A percentile compares a stretch with the other conserved stretches of the same genome.
These are phyloP conservation scores for Aspergillus sparsus DNA, from an alignment of 495 filamentous ascomycete genomes.

Conservation along the genomic window DNA sequence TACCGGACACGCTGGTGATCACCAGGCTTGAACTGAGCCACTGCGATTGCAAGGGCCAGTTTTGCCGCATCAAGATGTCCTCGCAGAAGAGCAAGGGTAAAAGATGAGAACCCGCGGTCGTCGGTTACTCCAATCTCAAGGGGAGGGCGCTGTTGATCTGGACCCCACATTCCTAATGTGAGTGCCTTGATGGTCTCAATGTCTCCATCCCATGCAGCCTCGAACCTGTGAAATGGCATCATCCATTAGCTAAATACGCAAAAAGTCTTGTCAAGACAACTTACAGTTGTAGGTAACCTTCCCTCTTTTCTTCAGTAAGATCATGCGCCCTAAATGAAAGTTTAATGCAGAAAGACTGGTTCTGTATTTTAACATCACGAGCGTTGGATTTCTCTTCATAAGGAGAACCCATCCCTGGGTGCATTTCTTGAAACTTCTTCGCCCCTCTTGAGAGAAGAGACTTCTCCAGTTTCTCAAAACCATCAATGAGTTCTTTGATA, in stretches of 20 bases:
- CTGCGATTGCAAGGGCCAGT: slow-evolving; percentile 63
- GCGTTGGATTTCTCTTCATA: slow-evolving; percentile 2
- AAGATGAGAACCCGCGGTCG: slow-evolving; percentile 47
- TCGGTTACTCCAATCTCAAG: slow-evolving; percentile 63
- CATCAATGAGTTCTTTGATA: slow-evolving; percentile 46
- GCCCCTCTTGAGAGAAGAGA: slow-evolving; percentile 56
- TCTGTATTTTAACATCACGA: slow-evolving; percentile 3
- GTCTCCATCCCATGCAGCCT: slow-evolving; percentile 71
- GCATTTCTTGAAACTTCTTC: slow-evolving; percentile 64
- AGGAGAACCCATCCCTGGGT: slow-evolving; percentile 49
- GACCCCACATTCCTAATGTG: slow-evolving; percentile 49
- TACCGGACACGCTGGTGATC: slow-evolving; percentile 47
- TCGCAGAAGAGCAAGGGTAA: slow-evolving; percentile 63
- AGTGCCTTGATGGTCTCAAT: slow-evolving; percentile 51
- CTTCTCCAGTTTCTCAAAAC: slow-evolving; percentile 55
- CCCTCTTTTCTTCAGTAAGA: slow-evolving; percentile 50
- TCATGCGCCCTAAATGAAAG: slow-evolving; percentile 53
- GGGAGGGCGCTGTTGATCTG: slow-evolving; percentile 46
- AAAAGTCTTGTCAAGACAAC: background rate
- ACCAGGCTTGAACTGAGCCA: slow-evolving; percentile 61
- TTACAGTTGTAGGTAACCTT: slow-evolving; percentile 59
- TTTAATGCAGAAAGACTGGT: slow-evolving; percentile 42
- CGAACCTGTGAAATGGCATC: slow-evolving; percentile 49
- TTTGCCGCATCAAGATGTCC: slow-evolving; percentile 62
- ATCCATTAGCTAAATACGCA: background rate